A percentile compares a stretch with the other conserved stretches of the same genome.
These are phyloP conservation scores for Colletotrichum godetiae DNA, from an alignment of 2,329 filamentous ascomycete species.

Conservation along the genomic window DNA sequence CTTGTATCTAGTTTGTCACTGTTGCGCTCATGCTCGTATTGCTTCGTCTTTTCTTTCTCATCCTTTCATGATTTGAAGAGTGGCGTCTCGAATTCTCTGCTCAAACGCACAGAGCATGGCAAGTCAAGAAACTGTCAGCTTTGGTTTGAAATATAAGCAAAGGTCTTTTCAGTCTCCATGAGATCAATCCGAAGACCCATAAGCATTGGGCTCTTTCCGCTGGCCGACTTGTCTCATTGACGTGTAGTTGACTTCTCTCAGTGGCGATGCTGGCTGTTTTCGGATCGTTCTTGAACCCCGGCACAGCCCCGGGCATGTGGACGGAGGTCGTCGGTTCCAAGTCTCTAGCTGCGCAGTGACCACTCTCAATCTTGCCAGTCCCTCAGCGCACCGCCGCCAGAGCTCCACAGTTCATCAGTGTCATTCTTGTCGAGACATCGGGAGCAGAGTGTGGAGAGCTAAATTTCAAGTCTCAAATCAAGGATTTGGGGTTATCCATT, in stretches of 20 bases:
- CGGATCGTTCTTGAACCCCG: background rate
- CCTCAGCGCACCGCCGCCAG: background rate
- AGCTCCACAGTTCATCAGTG: background rate
- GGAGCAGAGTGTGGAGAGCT: background rate
- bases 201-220: background rate
- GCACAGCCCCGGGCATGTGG: slow-evolving; percentile 7
- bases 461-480: background rate
- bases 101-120: slow-evolving; percentile 7
- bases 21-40: background rate
- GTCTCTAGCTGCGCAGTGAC: background rate
- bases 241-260: background rate
- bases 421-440: background rate
- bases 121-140: slow-evolving; percentile 2
- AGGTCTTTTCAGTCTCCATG: background rate
- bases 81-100: background rate
- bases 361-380: background rate
- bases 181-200: background rate
- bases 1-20: background rate
- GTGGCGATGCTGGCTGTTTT: slow-evolving; percentile 4
- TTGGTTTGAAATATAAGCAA: background rate
- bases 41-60: background rate
- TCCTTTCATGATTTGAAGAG: background rate
- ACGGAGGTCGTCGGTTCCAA: slow-evolving; percentile 2
- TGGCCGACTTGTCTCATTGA: background rate
- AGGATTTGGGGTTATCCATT: background rate